phyloP scores from a whole-genome alignment of 192 early-diverging fungal species.

The Funneliformis geosporum region DNA sequence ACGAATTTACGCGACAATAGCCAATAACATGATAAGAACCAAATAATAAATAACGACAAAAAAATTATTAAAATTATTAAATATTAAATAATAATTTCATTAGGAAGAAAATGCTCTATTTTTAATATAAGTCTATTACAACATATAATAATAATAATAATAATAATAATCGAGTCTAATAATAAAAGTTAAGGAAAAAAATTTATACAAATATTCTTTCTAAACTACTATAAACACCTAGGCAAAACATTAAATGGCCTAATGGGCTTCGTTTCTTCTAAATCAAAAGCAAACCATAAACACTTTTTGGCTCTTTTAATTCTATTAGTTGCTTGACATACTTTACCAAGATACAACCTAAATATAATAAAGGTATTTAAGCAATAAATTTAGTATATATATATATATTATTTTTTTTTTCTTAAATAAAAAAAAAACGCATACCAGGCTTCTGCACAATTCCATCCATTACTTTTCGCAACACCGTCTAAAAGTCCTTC shows the following conservation, averaged over 20 bases:
- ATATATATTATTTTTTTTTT: background rate
- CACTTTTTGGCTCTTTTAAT: slow-evolving; percentile 54
- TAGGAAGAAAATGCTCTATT: no score
- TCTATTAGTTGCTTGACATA: slow-evolving; percentile 47
- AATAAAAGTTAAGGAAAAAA: background rate
- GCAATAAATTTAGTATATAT: background rate
- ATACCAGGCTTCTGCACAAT: slow-evolving; percentile 64
- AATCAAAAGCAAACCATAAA: slow-evolving; percentile 61
- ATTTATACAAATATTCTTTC: background rate
- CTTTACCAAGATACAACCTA: slow-evolving; percentile 53
- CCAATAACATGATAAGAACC: no score
- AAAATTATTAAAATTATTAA: no score
- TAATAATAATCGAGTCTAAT: no score
- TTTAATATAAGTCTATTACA: no score
- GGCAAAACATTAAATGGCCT: slow-evolving; percentile 49
- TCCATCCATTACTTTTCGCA: slow-evolving; percentile 59
- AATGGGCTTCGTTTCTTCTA: slow-evolving; percentile 56
- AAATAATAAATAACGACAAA: no score
- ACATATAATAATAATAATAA: no score
- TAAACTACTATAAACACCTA: slow-evolving; percentile 36
- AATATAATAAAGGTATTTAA: background rate
- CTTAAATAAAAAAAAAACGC: background rate
- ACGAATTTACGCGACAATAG: no score
- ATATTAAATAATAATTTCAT: no score
- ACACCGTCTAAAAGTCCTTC: slow-evolving; percentile 53